phyloP scores from a whole-genome alignment of 306 rosid genomes.

The Carpinus fangiana region DNA sequence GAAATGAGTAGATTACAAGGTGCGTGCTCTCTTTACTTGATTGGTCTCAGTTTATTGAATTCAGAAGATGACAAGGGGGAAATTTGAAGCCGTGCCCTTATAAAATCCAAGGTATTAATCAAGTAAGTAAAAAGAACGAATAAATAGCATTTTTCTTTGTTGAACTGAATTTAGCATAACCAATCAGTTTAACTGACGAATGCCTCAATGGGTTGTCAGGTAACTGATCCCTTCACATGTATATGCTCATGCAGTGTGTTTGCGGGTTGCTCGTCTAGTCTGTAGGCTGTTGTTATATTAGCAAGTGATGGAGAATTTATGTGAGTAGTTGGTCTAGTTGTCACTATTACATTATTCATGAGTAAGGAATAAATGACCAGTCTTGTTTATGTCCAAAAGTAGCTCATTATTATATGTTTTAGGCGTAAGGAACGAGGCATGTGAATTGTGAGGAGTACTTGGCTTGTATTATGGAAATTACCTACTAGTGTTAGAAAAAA shows the following conservation, averaged over 20 bases:
- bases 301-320: neutral
- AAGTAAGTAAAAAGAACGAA: neutral
- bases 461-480: neutral
- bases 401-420: neutral
- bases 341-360: neutral
- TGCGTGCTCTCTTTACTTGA: conserved; percentile 21
- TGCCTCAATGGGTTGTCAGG: neutral
- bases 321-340: neutral
- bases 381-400: neutral
- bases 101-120: neutral
- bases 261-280: neutral
- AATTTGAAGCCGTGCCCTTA: neutral
- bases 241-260: neutral
- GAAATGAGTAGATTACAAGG: conserved; percentile 28
- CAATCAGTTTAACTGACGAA: neutral
- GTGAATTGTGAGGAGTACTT: neutral
- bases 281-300: neutral
- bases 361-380: neutral
- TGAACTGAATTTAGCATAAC: neutral
- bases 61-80: neutral
- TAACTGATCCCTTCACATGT: neutral
- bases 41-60: conserved; percentile 20
- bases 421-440: neutral
- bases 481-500: neutral
- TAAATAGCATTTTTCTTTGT: neutral